Conservation (phyloP, 1,139 yeast genomes). For the Diutina neorugosa region DNA sequence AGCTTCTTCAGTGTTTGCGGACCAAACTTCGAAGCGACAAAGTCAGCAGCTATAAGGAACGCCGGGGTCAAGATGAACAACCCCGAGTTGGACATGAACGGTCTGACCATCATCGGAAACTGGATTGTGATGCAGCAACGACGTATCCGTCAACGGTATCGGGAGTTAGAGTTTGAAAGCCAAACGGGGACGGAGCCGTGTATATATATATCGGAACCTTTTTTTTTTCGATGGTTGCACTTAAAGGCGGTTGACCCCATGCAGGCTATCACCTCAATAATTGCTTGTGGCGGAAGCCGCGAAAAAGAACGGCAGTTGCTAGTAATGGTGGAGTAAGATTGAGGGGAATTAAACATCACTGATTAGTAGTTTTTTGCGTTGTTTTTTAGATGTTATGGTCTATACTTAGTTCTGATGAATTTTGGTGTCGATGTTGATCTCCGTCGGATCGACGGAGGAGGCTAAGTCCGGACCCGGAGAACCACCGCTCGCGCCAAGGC, state of each 20-base stretch:
- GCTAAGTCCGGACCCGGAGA: background rate
- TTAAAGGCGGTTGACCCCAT: background rate
- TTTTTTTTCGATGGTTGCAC: background rate
- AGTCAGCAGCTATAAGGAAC: conserved; percentile 3
- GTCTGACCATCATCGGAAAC: background rate
- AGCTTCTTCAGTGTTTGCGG: background rate
- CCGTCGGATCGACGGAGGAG: no score
- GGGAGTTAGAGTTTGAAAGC: background rate
- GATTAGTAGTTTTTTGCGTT: background rate
- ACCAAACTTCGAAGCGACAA: background rate
- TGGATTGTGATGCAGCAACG: background rate
- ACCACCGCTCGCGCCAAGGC: background rate
- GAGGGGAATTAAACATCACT: no score
- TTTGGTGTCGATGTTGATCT: no score
- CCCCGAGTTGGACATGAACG: conserved; percentile 4
- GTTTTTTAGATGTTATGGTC: no score
- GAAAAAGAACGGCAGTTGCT: background rate
- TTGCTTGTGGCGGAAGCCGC: background rate
- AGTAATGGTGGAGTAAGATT: background rate
- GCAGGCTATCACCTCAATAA: background rate
- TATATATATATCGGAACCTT: background rate
- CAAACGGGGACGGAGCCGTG: background rate
- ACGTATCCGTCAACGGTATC: background rate
- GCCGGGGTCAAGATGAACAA: conserved; percentile 4
- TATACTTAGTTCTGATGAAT: no score